Base-by-base conservation (phyloP, 73 alveolate species). In the Uronychia setigera region DNA sequence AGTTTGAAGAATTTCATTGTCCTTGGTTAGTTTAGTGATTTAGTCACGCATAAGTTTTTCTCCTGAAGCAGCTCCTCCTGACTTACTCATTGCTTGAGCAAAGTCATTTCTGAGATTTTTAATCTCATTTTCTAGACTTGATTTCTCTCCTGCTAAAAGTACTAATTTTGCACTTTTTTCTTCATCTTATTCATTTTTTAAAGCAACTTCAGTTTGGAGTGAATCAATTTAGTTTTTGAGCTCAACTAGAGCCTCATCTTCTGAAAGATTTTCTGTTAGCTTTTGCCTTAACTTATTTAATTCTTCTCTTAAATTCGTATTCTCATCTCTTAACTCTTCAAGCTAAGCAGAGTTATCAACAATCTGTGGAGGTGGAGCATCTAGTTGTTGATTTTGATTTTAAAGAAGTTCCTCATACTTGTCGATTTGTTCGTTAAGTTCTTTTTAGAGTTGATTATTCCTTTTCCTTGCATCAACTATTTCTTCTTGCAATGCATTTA, bases 271-370 rank as follows among this genome's bases (percentile, higher is more conserved):
- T 5, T 5, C 5, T 46, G 67, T 46, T 5, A 46, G 67, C 67
- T 46, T 46, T 19, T 46, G n/a, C 67, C 67, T 46, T 19, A 46
- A 46, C 5, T 5, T 19, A 19, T 5, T 11, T 5, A 46, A 11
- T 46, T 46, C 67, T 46, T 5, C 67, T 19, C 67, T 46, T 19
- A 46, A 19, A 46, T 46, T 46, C 67, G 5, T 19, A 34, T 81
- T 81, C 60, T 81, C 81, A 25, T 81, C 88, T 60, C 34, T 58
- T 13, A 81, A 81, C 1, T 59, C 81, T 0, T 81, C 81, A 31
- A 58, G 13, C 5, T 31, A 58, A 1, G 13, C 76, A 5, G 29
- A 25, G 79, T 67, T 67, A 30, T 35, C 88, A 46, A 29, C 79
- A 34, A 28, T 46, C 67, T 46, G 5, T 46, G 67, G 67, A 11